A percentile compares a stretch with the other conserved stretches of the same genome.
phyloP scores from a whole-genome alignment of 768 basidiomycete species.

The Hygrocybe coccinea region DNA sequence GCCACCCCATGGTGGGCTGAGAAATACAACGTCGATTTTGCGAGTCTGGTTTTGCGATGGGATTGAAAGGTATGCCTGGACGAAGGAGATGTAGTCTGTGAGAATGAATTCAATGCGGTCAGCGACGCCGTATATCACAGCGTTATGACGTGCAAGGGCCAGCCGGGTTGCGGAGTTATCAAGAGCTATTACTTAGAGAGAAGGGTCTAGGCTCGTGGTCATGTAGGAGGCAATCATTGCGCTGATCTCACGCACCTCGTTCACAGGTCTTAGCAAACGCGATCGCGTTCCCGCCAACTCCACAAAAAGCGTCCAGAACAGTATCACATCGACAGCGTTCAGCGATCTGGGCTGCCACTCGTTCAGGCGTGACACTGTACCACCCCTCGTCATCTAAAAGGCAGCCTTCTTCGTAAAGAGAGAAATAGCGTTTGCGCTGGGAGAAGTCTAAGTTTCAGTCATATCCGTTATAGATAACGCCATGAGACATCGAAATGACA shows the following conservation, averaged over 20 bases:
- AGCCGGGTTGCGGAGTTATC: constrained; percentile 83
- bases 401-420: constrained; percentile 73
- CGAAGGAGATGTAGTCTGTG: constrained; percentile 80
- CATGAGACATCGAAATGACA: too few species aligned
- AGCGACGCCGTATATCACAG: constrained; percentile 87
- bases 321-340: constrained; percentile 83
- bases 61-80: constrained; percentile 42
- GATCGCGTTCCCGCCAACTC: constrained; percentile 96
- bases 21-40: constrained; percentile 83
- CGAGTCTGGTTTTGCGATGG: constrained; percentile 31
- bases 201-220: too few species aligned
- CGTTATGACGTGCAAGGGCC: constrained; percentile 89
- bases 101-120: constrained; percentile 94
- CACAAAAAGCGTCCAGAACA: constrained; percentile 92
- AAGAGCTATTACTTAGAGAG: constrained; percentile 79
- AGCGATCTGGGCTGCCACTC: constrained; percentile 88
- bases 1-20: constrained; percentile 97
- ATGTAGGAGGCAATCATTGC: constrained; percentile 6
- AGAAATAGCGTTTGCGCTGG: constrained; percentile 80
- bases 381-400: constrained; percentile 94
- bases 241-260: constrained; percentile 82
- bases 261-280: constrained; percentile 96
- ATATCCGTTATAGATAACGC: constrained; percentile 3
- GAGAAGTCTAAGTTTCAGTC: constrained; percentile 59
- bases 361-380: constrained; percentile 95